phyloP scores from a whole-genome alignment of 2,329 filamentous ascomycete genomes.

The Epichloe glyceriae region DNA sequence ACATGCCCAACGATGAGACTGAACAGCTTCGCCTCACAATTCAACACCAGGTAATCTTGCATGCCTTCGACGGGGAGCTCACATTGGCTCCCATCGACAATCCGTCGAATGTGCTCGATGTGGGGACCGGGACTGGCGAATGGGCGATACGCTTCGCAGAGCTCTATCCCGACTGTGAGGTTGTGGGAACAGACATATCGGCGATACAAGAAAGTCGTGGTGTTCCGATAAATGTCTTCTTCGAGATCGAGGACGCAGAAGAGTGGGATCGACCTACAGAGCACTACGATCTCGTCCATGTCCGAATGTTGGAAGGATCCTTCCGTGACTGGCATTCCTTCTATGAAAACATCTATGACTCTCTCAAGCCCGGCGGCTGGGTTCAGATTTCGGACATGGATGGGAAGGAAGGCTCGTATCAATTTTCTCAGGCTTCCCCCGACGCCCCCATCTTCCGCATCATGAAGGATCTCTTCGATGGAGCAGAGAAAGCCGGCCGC shows the following conservation, averaged over 20 bases:
- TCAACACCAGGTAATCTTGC: conserved; percentile 49
- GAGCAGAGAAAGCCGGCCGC: conserved; percentile 31
- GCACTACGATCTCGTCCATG: conserved; percentile 42
- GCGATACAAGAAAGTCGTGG: conserved; percentile 42
- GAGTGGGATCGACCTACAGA: conserved; percentile 43
- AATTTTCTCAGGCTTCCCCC: conserved; percentile 27
- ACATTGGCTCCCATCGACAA: conserved; percentile 29
- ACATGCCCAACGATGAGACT: conserved; percentile 52
- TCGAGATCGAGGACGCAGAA: conserved; percentile 47
- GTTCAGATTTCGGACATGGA: conserved; percentile 44
- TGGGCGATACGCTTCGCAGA: conserved; percentile 42
- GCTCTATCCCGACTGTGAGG: conserved; percentile 37
- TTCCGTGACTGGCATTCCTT: conserved; percentile 43
- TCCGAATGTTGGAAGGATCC: conserved; percentile 41
- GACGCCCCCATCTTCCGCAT: conserved; percentile 32
- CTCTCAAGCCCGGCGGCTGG: conserved; percentile 44
- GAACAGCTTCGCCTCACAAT: conserved; percentile 51
- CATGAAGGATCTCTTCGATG: conserved; percentile 27
- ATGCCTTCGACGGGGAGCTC: conserved; percentile 31
- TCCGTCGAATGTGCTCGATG: conserved; percentile 35
- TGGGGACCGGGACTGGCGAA: conserved; percentile 45
- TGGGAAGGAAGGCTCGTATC: conserved; percentile 23
- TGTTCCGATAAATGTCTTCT: conserved; percentile 45
- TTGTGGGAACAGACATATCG: conserved; percentile 46
- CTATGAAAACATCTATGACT: conserved; percentile 38